A percentile compares a stretch with the other conserved stretches of the same genome.
These are phyloP conservation scores for Leccinum griseonigrum DNA, from an alignment of 1,284 basidiomycete species.

Conservation along the genomic window DNA sequence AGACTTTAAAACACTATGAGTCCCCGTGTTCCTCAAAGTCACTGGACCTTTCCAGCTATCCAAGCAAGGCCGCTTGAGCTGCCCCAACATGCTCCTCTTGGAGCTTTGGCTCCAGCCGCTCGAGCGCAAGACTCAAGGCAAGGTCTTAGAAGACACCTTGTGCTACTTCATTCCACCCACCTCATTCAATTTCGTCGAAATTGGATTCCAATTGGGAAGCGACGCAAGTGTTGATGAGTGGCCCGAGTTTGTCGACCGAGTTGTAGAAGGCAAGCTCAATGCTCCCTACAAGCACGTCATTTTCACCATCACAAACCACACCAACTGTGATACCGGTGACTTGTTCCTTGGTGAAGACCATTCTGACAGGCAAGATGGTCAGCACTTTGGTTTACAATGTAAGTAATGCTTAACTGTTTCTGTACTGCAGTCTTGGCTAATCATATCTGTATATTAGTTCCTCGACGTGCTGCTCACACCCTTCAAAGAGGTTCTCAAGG, in stretches of 20 bases:
- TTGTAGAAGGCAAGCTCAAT: not conserved
- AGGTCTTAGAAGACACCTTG: not conserved
- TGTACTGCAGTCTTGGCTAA: not conserved
- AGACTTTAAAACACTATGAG: too few species aligned
- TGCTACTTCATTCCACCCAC: not conserved
- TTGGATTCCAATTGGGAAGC: not conserved
- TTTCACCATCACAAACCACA: not conserved
- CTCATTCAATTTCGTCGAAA: not conserved
- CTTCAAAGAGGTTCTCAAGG: not conserved
- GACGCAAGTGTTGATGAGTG: not conserved
- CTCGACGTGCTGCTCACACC: not conserved
- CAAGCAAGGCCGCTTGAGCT: too few species aligned
- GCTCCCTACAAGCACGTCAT: not conserved
- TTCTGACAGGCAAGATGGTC: not conserved
- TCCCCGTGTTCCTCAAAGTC: too few species aligned
- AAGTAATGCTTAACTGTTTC: not conserved
- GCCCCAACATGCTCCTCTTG: not conserved
- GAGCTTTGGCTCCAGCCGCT: not conserved
- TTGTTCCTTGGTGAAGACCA: not conserved
- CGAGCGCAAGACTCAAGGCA: not conserved
- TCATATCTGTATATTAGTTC: not conserved
- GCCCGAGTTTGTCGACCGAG: not conserved
- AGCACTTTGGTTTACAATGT: not conserved
- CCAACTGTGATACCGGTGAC: not conserved
- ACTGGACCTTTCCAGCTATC: too few species aligned